Percentiles rank a stretch among this genome's conserved stretches.
Evolutionary conservation across 2,329 filamentous ascomycete genomes (phyloP).

Genomic region (Aspergillus sp.): DNA sequence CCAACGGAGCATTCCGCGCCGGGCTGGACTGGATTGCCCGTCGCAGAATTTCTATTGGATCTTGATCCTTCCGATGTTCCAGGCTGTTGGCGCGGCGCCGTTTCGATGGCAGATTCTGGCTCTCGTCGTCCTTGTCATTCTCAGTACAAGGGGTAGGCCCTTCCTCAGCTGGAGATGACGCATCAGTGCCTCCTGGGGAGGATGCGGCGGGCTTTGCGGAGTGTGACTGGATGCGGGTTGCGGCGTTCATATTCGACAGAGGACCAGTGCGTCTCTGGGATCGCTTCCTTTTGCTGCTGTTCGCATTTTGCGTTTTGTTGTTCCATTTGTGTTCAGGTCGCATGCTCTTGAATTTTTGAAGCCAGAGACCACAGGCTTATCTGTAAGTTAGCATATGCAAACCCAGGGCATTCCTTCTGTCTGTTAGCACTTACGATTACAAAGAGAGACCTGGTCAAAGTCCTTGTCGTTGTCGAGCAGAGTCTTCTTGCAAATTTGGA

Average conservation of each 20-base stretch:
- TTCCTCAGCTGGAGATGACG: slow-evolving; percentile 33
- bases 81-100: slow-evolving; percentile 43
- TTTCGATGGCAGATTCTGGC: slow-evolving; percentile 28
- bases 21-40: slow-evolving; percentile 58
- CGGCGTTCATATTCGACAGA: slow-evolving; percentile 25
- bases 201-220: slow-evolving; percentile 28
- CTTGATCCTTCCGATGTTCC: slow-evolving; percentile 37
- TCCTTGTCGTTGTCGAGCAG: slow-evolving; percentile 60
- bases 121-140: slow-evolving; percentile 22
- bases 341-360: slow-evolving; percentile 79
- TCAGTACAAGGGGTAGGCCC: slow-evolving; percentile 27
- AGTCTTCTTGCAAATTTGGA: slow-evolving; percentile 69
- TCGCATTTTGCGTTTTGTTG: slow-evolving; percentile 46
- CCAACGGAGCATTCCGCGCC: slow-evolving; percentile 35
- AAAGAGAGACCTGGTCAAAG: slow-evolving; percentile 70
- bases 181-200: slow-evolving; percentile 32
- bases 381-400: slow-evolving; percentile 5
- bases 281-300: slow-evolving; percentile 33
- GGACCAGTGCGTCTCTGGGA: slow-evolving; percentile 29
- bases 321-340: slow-evolving; percentile 80
- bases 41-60: slow-evolving; percentile 41
- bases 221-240: slow-evolving; percentile 25
- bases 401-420: background rate
- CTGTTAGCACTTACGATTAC: slow-evolving; percentile 63
- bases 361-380: slow-evolving; percentile 82